phyloP scores from a whole-genome alignment of 148 eudicot genomes.

The Persicaria maculosa region DNA sequence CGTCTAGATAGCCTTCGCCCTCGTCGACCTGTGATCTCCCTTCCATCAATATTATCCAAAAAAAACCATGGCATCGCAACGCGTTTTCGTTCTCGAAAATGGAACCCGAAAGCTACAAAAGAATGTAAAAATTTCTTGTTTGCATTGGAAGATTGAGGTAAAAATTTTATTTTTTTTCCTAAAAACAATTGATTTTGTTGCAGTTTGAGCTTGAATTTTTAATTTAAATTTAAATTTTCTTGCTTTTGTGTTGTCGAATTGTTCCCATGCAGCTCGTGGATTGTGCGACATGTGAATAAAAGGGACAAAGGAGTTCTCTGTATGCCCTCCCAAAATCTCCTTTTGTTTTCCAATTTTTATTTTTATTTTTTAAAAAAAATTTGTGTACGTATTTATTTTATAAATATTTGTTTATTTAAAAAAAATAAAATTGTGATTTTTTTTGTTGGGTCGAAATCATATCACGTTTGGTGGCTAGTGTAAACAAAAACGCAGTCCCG shows the following conservation, averaged over 20 bases:
- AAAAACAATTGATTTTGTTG: not conserved
- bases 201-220: no score
- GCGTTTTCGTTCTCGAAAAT: not conserved
- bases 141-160: not conserved
- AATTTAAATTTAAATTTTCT: not conserved
- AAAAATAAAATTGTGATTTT: not conserved
- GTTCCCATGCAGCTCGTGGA: constrained; percentile 14
- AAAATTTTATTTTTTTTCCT: no score
- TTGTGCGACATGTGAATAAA: constrained; percentile 14
- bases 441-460: constrained; percentile 12
- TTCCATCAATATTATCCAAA: constrained; percentile 12
- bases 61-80: not conserved
- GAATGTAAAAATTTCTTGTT: not conserved
- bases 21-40: constrained; percentile 7
- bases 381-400: constrained; percentile 3
- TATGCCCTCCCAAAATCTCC: constrained; percentile 13
- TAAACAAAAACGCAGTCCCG: constrained; percentile 5
- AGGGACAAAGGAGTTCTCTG: constrained; percentile 12
- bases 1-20: no score
- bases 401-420: not conserved
- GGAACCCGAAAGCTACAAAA: not conserved
- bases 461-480: constrained; percentile 6
- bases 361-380: not conserved
- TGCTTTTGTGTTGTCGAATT: constrained; percentile 13
- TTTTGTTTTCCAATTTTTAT: constrained; percentile 2